A percentile compares a stretch with the other conserved stretches of the same genome.
Conservation (phyloP, 257 asterid genomes). For the Agastache rugosa region DNA sequence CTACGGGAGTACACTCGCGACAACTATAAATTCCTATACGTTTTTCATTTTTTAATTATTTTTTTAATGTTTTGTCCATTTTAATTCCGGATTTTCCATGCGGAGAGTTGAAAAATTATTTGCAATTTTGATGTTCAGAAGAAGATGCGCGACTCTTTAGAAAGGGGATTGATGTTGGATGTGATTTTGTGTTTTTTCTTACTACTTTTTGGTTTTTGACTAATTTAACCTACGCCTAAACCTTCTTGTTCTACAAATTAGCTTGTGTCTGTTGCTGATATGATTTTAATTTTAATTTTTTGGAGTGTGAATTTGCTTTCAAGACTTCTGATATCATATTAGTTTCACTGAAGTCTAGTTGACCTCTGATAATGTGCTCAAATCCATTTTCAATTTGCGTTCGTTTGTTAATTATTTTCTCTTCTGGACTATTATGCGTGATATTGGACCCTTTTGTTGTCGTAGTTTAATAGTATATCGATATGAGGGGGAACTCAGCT, state of each 20-base stretch:
- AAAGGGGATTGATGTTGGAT: too few relatives aligned
- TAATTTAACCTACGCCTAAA: not conserved
- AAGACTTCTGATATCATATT: not conserved
- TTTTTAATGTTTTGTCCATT: not conserved
- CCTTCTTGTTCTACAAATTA: not conserved
- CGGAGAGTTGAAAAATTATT: not conserved
- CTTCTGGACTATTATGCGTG: not conserved
- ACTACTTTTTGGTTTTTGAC: conserved; percentile 9
- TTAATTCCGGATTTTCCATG: not conserved
- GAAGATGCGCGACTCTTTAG: not conserved
- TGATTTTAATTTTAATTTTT: not conserved
- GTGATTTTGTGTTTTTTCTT: not conserved
- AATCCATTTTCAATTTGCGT: not conserved
- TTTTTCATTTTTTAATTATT: not conserved
- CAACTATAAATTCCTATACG: not conserved
- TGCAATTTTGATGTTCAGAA: not conserved
- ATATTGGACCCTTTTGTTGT: not conserved
- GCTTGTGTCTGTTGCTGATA: not conserved
- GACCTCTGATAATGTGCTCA: not conserved
- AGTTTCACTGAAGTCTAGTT: not conserved
- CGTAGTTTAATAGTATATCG: not conserved
- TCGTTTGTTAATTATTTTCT: not conserved
- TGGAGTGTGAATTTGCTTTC: not conserved
- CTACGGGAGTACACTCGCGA: not conserved
- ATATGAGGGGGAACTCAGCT: not conserved